Evolutionary conservation across 257 asterid genomes (phyloP), one percentile per base, ranked within the genome.

Genomic region (Jacaranda mimosifolia): DNA sequence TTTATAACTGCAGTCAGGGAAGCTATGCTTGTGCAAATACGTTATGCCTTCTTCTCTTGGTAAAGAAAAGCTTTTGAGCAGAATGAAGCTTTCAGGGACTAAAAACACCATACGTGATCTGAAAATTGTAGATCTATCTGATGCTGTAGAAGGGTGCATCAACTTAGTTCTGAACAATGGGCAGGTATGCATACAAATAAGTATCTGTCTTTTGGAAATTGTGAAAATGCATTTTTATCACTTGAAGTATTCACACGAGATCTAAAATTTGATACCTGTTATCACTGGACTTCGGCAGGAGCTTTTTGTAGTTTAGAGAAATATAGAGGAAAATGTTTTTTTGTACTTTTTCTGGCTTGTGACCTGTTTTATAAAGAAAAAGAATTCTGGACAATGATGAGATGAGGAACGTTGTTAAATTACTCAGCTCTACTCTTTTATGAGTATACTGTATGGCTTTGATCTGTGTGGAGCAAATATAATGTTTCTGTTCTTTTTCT

Each of bases 101-200:
- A 65, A 74, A 45, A 68, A 82, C 62, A 32, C 56, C 79, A 36
- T 73, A 46, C 75, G 18, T 86, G 93, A 88, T 82, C 70, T 81
- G 74, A 88, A 82, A 81, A 82, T 89, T 80, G 86, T 89, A 68
- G 93, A 91, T 73, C 85, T 95, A 89, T 74, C 89, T 72, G 96
- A 93, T 87, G 92, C 97, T 63, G 97, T 93, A n/a, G 92, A 89
- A 85, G 98, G 96, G 65, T 89, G 91, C 42, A 63, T 93, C 79
- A 95, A 86, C 77, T 73, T 95, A 66, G 83, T 83, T 68, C 62
- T 91, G 82, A 89, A 82, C 79, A 87, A 84, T 80, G 96, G 96
- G 71, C 88, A 83, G 97, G 99, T 95, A 86, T 77, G 72, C 51
- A 53, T 68, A 49, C 32, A 48, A 77, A 63, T 60, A 49, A 21